Base-by-base conservation (phyloP, 208 protist species). In the Ichthyophonus hoferi region DNA sequence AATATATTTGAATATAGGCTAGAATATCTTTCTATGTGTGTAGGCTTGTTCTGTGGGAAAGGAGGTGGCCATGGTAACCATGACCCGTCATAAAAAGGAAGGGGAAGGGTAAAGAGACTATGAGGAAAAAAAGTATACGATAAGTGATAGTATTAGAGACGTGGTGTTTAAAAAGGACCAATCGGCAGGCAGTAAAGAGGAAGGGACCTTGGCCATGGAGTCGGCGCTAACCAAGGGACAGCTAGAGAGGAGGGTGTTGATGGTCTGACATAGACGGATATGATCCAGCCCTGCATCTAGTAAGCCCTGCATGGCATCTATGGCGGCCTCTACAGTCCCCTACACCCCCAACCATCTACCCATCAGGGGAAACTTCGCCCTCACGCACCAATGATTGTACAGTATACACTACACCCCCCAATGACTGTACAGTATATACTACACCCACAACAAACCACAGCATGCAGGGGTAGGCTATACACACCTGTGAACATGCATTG, bases 401-500 rank as follows among this genome's bases (percentile, higher is more conserved):
- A 67, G 24, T 24, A 67, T 31, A 24, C 43, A 67, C 3, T 67
- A 3, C 24, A 24, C 43, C 3, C 43, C 24, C 24, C 43, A 3
- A 67, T 31, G 43, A 31, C 3, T 3, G 3, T 67, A 67, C 43
- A 67, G 24, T 67, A 67, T 67, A 67, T 24, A 67, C 24, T 67
- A 81, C 77, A 81, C 34, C 2, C 34, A 81, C 77, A 81, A 12
- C 2, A 2, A 81, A n/a, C 2, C 77, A 81, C 12, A 38, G 77
- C 7, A 81, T 81, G 33, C 35, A 37, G 12, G 33, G 17, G 77
- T 81, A 33, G 12, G 77, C 7, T 37, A 85, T 37, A 85, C 24
- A 42, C 81, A 85, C 84, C 31, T 40, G 34, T 79, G 84, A 87
- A 34, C 84, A 87, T n/a, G 84, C 84, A 79, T 87, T 87, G 58